Evolutionary conservation across 1,284 basidiomycete species (phyloP), one percentile per base, ranked within the genome.

Genomic region (Tausonia pullulans): DNA sequence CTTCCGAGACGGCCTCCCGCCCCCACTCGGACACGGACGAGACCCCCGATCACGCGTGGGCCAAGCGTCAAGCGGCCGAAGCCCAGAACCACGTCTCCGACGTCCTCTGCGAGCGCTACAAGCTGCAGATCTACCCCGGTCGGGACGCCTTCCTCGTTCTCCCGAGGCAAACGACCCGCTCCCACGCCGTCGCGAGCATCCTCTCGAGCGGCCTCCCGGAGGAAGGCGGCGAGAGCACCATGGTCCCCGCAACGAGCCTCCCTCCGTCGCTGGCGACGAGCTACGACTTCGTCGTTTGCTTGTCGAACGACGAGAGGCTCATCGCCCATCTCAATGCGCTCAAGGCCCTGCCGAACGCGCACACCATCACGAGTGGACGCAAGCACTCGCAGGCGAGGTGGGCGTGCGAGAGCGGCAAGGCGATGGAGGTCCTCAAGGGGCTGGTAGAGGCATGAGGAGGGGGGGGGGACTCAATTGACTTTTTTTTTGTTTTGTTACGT

Each of bases 61-160:
- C 88, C 0, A 81, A 85, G 43, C 79, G 90, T 40, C 89, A 92
- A 73, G 88, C 90, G 2, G 87, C 88, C 0, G 90, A 92, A 74
- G 89, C 89, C 40, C 89, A 92, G 75, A 92, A 92, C 74, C 87
- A 92, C 72, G 88, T 93, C 68, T 91, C 88, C 73, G 88, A 89
- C 73, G 83, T 66, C 45, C 58, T 66, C 27, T 59, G 81, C 51
- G 60, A 60, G 57, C 55, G 61, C 10, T 66, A 53, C 54, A 61
- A 50, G 51, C 77, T 90, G 11, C 84, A 88, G 52, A 88, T 90
- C 71, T 86, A 89, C 64, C 88, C 88, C 0, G 86, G 86, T 2
- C 78, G 81, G 63, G 87, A 84, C 72, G 83, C 82, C 56, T 90
- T 93, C 81, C 83, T 91, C 56, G 85, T 93, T 56, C 79, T 91